Evolutionary conservation across 2,329 filamentous ascomycete genomes (phyloP).

Genomic region (Diaporthe sp.): DNA sequence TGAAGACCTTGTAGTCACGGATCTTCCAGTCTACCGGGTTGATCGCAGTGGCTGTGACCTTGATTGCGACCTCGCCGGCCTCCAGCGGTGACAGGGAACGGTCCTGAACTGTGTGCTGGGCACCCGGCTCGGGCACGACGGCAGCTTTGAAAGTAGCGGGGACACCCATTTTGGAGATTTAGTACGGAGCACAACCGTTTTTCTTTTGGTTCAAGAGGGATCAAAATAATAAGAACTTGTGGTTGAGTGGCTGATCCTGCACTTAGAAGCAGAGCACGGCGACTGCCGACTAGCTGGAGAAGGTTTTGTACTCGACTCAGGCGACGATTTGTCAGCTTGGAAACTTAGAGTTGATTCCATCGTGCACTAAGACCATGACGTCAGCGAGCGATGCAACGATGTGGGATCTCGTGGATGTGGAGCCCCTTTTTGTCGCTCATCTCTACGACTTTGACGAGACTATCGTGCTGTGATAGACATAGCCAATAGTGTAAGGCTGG

Average conservation of each 20-base stretch:
- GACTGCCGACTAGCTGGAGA: background rate
- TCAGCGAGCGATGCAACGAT: background rate
- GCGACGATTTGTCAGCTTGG: slow-evolving; percentile 12
- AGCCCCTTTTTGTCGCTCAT: background rate
- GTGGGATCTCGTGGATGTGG: background rate
- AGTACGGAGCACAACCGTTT: too few species aligned
- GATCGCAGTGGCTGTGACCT: slow-evolving; percentile 46
- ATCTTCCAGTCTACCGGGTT: slow-evolving; percentile 54
- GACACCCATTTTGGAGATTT: slow-evolving; percentile 29
- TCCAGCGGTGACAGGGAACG: slow-evolving; percentile 40
- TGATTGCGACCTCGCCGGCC: slow-evolving; percentile 42
- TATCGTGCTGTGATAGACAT: background rate
- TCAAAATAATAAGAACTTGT: too few species aligned
- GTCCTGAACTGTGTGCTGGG: slow-evolving; percentile 31
- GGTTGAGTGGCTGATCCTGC: background rate
- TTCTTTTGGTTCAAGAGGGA: too few species aligned
- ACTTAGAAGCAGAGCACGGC: background rate
- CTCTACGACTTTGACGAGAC: background rate
- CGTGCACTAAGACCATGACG: slow-evolving; percentile 10
- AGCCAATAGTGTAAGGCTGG: background rate
- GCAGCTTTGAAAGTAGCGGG: slow-evolving; percentile 37
- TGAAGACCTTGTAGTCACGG: slow-evolving; percentile 45
- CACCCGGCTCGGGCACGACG: slow-evolving; percentile 35
- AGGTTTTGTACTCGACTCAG: slow-evolving; percentile 9
- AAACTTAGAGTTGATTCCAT: slow-evolving; percentile 9